Evolutionary conservation across 2,329 filamentous ascomycete species (phyloP).

Genomic region (Metarhizium rileyi): DNA sequence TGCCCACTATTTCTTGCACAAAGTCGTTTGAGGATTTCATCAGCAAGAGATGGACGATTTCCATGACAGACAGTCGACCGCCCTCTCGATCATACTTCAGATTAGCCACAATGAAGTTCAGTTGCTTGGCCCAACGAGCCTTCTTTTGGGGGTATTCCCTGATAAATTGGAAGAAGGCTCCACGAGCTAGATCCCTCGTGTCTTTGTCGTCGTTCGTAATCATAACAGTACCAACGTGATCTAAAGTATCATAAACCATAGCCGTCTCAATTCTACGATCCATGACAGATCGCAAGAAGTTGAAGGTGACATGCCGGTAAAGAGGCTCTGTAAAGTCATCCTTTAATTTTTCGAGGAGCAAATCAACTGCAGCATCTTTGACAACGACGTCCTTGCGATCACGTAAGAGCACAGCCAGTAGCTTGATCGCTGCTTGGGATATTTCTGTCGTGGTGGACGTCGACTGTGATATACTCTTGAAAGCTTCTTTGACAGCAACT

Average conservation of each 20-base stretch:
- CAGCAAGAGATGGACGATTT: conserved; percentile 78
- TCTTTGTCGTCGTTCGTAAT: conserved; percentile 88
- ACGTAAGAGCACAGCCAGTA: conserved; percentile 75
- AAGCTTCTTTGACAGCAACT: conserved; percentile 77
- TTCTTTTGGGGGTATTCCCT: conserved; percentile 91
- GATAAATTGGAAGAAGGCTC: conserved; percentile 88
- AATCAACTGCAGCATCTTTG: conserved; percentile 73
- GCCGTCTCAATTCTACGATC: conserved; percentile 78
- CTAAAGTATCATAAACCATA: conserved; percentile 81
- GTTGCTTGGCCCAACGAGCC: conserved; percentile 78
- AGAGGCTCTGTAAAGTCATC: conserved; percentile 89
- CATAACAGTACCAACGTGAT: conserved; percentile 86
- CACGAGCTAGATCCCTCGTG: conserved; percentile 77
- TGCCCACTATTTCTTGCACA: conserved; percentile 69
- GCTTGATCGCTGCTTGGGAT: conserved; percentile 78
- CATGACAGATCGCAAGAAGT: conserved; percentile 81
- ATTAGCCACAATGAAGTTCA: conserved; percentile 82
- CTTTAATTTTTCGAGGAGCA: conserved; percentile 71
- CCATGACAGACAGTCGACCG: conserved; percentile 85
- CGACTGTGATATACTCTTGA: conserved; percentile 68
- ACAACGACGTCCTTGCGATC: conserved; percentile 68
- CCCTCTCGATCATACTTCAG: conserved; percentile 83
- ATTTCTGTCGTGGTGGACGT: conserved; percentile 73
- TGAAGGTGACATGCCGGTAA: conserved; percentile 87
- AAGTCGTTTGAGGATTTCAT: conserved; percentile 75